phyloP scores from a whole-genome alignment of 2,329 filamentous ascomycete species.

The Pseudofabraea citricarpa region DNA sequence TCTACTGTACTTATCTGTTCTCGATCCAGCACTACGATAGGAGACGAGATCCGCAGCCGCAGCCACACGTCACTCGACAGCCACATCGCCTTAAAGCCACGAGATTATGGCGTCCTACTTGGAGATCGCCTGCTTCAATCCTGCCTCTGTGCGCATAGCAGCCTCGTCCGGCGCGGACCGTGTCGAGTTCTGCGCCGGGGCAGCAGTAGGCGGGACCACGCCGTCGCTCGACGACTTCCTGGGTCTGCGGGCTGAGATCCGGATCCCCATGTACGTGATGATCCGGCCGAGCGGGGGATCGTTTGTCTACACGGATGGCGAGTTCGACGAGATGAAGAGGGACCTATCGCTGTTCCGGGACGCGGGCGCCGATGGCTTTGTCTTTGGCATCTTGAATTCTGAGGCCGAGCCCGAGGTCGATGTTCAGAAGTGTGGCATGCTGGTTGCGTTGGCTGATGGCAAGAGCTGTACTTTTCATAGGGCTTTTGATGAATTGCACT shows the following conservation, averaged over 20 bases:
- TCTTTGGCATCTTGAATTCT: constrained; percentile 48
- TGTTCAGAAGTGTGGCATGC: constrained; percentile 30
- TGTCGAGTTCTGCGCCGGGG: constrained; percentile 44
- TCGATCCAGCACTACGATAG: not conserved
- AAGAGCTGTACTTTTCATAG: constrained; percentile 50
- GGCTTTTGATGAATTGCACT: constrained; percentile 41
- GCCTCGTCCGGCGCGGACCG: constrained; percentile 38
- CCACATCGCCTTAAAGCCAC: not conserved
- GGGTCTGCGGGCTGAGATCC: constrained; percentile 13
- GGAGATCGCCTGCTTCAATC: constrained; percentile 45
- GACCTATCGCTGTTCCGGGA: constrained; percentile 32
- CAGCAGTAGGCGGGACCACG: constrained; percentile 36
- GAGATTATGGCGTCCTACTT: constrained; percentile 17
- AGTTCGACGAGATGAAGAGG: constrained; percentile 38
- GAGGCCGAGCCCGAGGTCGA: constrained; percentile 31
- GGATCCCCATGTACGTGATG: constrained; percentile 45
- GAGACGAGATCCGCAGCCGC: not conserved
- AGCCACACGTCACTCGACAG: not conserved
- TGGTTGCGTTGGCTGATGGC: constrained; percentile 34
- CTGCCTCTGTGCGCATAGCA: constrained; percentile 37
- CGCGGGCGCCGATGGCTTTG: constrained; percentile 38
- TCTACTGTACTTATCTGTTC: not conserved
- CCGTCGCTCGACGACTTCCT: constrained; percentile 24
- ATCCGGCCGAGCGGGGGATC: constrained; percentile 42
- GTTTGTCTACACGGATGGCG: constrained; percentile 37